Evolutionary conservation across 106 monocot genomes (phyloP), one percentile per base, ranked within the genome.

Genomic region (Dioscorea alata): DNA sequence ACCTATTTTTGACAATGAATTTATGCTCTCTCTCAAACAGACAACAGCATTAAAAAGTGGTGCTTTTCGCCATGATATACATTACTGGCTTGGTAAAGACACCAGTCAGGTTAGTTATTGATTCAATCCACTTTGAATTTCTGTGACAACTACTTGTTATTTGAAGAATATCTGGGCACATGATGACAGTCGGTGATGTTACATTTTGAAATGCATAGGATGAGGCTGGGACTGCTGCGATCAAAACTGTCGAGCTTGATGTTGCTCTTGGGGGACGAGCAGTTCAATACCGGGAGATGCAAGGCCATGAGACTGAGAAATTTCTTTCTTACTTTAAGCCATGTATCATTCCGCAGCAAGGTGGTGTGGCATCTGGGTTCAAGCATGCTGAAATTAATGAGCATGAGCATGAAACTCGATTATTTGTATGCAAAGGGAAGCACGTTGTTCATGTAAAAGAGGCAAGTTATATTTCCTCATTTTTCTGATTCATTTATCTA

Each of bases 71-170:
- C 73, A 84, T 84, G 84, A 80, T 69, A 72, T 84, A 51, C 84
- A 84, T 61, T 84, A 80, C 50, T 84, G 84, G 84, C 68, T 84
- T 59, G 84, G 84, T 60, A 84, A 80, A 80, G 80, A 84, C 66
- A 84, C 80, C 32, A 84, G 76, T 54, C 84, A 84, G 76, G 84
- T 84, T 34, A 54, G 79, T 21, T 63, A 4, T 67, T 57, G 8
- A 16, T 20, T 18, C 49, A 33, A 23, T 64, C 23, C 49, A 54
- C 8, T 59, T 16, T 53, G 6, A 17, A 16, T 32, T 62, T 28
- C 52, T 62, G 14, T 32, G 10, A 19, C 13, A 15, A 22, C 49
- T 24, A 20, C 31, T 63, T 22, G n/a, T 18, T 33, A 33, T 57
- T 42, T 15, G 58, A 28, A 57, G 48, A 42, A 18, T 62, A 25